These are phyloP conservation scores for Penicillium digitatum DNA, from an alignment of 2,329 filamentous ascomycete species.

Conservation along the genomic window DNA sequence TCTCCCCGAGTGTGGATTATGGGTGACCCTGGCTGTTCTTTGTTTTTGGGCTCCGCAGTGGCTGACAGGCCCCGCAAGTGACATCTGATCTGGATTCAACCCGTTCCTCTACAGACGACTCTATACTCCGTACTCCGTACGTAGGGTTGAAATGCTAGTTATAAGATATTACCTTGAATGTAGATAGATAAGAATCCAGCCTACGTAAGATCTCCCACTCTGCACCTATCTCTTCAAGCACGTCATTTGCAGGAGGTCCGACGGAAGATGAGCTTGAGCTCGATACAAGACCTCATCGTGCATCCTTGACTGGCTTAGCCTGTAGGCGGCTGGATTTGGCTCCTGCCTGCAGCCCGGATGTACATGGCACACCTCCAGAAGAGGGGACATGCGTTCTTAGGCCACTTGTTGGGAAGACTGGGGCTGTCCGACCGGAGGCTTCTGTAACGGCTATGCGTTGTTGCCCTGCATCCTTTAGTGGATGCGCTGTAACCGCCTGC, in stretches of 20 bases:
- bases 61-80: conserved; percentile 8
- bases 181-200: background rate
- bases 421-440: background rate
- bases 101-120: background rate
- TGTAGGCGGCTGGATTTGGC: background rate
- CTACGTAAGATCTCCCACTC: background rate
- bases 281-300: conserved; percentile 13
- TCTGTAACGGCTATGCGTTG: conserved; percentile 21
- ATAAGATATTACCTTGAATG: background rate
- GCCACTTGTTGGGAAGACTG: background rate
- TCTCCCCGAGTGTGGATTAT: conserved; percentile 6
- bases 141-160: background rate
- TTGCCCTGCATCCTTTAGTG: conserved; percentile 21
- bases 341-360: conserved; percentile 6
- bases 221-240: conserved; percentile 14
- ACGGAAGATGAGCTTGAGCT: background rate
- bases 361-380: background rate
- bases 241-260: conserved; percentile 8
- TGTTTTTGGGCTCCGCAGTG: conserved; percentile 10
- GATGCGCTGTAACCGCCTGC: conserved; percentile 26
- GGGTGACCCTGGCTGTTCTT: conserved; percentile 4
- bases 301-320: conserved; percentile 1
- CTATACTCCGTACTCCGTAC: too few species aligned
- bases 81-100: conserved; percentile 1
- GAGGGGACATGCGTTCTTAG: background rate